These are phyloP conservation scores for Phytopythium montanum DNA, from an alignment of 352 stramenopile genomes.

Conservation along the genomic window DNA sequence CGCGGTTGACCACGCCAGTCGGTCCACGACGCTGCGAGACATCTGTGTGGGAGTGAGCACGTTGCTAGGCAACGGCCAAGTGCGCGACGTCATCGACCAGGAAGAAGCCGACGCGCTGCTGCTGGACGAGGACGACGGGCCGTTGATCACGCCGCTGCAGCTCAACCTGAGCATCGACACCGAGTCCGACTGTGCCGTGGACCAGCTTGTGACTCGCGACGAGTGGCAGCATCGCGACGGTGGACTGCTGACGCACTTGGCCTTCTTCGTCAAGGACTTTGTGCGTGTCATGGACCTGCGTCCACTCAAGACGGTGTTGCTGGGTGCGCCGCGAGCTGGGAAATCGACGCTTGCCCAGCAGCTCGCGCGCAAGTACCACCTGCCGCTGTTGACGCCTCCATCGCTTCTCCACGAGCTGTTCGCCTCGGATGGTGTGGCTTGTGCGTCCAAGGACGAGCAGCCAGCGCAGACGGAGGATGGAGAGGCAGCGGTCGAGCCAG, in stretches of 20 bases:
- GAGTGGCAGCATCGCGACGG: constrained; percentile 67
- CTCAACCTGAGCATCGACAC: constrained; percentile 74
- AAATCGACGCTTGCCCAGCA: constrained; percentile 53
- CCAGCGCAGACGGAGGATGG: constrained; percentile 2
- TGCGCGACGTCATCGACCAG: constrained; percentile 30
- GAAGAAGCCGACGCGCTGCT: constrained; percentile 58
- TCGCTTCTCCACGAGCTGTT: constrained; percentile 49
- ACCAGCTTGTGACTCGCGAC: constrained; percentile 48
- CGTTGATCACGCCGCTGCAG: constrained; percentile 52
- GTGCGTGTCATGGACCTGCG: constrained; percentile 69
- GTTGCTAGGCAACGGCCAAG: constrained; percentile 42
- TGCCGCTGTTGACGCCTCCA: constrained; percentile 55
- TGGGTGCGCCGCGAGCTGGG: constrained; percentile 60
- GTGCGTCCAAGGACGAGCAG: constrained; percentile 10
- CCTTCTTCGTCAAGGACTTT: constrained; percentile 72
- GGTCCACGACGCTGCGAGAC: constrained; percentile 51
- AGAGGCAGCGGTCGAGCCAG: constrained; percentile 1
- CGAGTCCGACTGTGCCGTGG: constrained; percentile 34
- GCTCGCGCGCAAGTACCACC: constrained; percentile 68
- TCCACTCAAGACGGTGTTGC: constrained; percentile 62
- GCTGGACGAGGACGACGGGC: constrained; percentile 53
- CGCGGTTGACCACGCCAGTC: constrained; percentile 54
- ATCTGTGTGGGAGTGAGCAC: constrained; percentile 58
- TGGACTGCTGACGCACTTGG: constrained; percentile 59
- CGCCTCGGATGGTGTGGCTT: not conserved